phyloP scores from a whole-genome alignment of 2,329 filamentous ascomycete genomes.

The Didymella pinodella region DNA sequence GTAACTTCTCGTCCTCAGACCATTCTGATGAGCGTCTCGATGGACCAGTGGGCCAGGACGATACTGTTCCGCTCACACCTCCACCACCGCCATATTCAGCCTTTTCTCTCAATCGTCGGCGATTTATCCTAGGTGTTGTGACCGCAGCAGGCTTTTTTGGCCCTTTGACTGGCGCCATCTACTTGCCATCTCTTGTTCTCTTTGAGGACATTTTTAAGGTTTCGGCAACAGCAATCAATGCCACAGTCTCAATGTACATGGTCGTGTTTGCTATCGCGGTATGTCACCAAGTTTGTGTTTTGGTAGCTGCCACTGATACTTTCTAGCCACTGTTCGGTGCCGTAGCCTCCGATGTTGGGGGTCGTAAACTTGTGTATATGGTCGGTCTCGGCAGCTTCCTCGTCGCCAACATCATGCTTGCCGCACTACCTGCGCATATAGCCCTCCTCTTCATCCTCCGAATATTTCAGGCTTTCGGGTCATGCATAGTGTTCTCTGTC shows the following conservation, averaged over 20 bases:
- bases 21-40: conserved; percentile 21
- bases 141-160: conserved; percentile 55
- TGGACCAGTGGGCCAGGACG: conserved; percentile 18
- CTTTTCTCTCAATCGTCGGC: conserved; percentile 47
- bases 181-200: conserved; percentile 54
- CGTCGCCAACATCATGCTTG: conserved; percentile 52
- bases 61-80: conserved; percentile 14
- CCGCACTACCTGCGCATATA: conserved; percentile 51
- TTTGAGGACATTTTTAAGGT: conserved; percentile 50
- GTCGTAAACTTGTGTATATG: conserved; percentile 54
- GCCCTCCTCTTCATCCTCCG: conserved; percentile 52
- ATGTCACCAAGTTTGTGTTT: conserved; percentile 6
- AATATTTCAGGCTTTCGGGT: conserved; percentile 55
- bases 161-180: conserved; percentile 56
- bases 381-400: conserved; percentile 53
- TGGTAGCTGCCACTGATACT: conserved; percentile 15
- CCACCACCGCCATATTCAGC: conserved; percentile 48
- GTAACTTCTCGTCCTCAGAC: conserved; percentile 29
- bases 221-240: conserved; percentile 51
- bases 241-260: conserved; percentile 57
- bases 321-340: conserved; percentile 53
- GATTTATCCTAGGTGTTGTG: conserved; percentile 52
- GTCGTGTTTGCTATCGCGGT: conserved; percentile 53
- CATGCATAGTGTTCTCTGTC: conserved; percentile 54
- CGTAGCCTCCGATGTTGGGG: conserved; percentile 51